phyloP scores from a whole-genome alignment of 2,329 filamentous ascomycete species.

The Trichoderma sp. region DNA sequence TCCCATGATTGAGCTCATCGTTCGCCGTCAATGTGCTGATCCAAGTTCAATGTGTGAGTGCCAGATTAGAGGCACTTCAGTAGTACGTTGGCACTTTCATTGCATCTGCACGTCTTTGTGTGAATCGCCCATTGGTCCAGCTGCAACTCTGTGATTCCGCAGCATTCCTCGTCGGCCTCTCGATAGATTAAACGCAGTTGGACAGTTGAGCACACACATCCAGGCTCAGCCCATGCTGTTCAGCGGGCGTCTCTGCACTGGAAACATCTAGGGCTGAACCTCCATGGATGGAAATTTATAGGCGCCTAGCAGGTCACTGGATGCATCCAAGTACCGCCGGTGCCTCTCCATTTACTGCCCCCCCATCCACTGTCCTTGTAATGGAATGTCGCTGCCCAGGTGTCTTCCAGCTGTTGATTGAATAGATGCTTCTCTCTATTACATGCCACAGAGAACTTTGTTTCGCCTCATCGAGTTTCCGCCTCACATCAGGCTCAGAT shows the following conservation, averaged over 20 bases:
- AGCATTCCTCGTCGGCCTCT: not conserved
- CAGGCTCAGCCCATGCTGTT: not conserved
- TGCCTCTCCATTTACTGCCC: too few relatives aligned
- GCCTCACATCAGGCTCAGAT: not conserved
- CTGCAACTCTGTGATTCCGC: not conserved
- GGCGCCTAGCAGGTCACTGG: not conserved
- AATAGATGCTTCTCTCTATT: not conserved
- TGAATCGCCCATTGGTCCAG: not conserved
- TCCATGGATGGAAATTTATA: not conserved
- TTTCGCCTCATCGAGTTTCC: not conserved
- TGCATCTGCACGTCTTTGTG: too few relatives aligned
- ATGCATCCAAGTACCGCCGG: not conserved
- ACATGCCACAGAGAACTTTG: not conserved
- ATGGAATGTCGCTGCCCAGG: not conserved
- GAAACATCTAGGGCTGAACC: too few relatives aligned
- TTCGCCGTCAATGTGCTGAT: too few relatives aligned
- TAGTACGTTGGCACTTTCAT: not conserved
- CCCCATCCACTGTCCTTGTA: not conserved
- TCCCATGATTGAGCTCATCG: too few relatives aligned
- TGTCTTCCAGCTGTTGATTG: not conserved
- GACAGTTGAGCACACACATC: too few relatives aligned
- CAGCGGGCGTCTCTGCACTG: not conserved
- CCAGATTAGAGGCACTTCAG: not conserved
- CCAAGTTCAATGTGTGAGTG: not conserved
- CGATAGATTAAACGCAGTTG: not conserved